phyloP scores from a whole-genome alignment of 2,329 filamentous ascomycete species.

The Grosmannia huntii region DNA sequence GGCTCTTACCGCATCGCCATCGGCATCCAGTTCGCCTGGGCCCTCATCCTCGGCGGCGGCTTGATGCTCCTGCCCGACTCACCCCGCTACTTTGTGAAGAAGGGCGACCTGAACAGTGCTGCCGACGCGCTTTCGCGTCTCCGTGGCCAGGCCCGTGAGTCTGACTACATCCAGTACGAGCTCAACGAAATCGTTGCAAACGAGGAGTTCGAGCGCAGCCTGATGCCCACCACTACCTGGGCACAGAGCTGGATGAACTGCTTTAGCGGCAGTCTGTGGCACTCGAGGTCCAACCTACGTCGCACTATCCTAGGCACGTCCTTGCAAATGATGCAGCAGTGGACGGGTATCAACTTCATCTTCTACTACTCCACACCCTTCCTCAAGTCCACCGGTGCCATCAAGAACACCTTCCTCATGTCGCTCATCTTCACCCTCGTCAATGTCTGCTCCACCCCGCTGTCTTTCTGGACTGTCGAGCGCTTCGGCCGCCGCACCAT shows the following conservation, averaged over 20 bases:
- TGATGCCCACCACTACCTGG: conserved; percentile 54
- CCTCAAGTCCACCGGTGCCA: conserved; percentile 66
- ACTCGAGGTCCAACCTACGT: conserved; percentile 54
- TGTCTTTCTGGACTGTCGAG: conserved; percentile 83
- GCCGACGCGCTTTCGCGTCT: conserved; percentile 50
- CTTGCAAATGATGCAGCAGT: conserved; percentile 71
- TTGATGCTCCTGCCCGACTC: conserved; percentile 72
- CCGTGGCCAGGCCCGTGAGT: conserved; percentile 60
- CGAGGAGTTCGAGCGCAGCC: conserved; percentile 67
- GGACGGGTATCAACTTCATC: conserved; percentile 80
- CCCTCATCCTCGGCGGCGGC: conserved; percentile 58
- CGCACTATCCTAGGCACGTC: conserved; percentile 59
- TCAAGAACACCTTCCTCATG: conserved; percentile 68
- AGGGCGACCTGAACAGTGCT: conserved; percentile 54
- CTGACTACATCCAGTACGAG: conserved; percentile 65
- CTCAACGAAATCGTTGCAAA: conserved; percentile 80
- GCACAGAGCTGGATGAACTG: conserved; percentile 55
- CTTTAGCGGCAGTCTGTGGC: conserved; percentile 50
- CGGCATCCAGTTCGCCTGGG: conserved; percentile 68
- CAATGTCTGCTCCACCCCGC: conserved; percentile 73
- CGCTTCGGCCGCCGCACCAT: conserved; percentile 67
- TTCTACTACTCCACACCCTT: conserved; percentile 81
- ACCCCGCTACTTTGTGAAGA: conserved; percentile 75
- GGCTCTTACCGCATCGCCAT: conserved; percentile 72
- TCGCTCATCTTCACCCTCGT: conserved; percentile 77